A percentile compares a stretch with the other conserved stretches of the same genome.
phyloP scores from a whole-genome alignment of 179 eudicot genomes.

The Corrigiola litoralis region DNA sequence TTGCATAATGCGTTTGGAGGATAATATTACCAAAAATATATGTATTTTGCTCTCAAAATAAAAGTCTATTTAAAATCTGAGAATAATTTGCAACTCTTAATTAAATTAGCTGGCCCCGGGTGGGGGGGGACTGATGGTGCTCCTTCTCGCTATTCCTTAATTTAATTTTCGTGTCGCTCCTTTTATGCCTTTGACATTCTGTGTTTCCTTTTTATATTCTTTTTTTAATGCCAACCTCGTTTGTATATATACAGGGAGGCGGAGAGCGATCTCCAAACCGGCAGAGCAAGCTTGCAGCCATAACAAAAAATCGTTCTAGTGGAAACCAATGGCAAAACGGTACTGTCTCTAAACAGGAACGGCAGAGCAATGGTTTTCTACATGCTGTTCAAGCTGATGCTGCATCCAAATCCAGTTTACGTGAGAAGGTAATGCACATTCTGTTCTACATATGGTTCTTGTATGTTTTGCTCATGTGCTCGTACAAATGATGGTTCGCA shows the following conservation, averaged over 20 bases:
- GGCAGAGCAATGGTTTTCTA: constrained; percentile 54
- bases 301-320: constrained; percentile 36
- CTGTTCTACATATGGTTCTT: constrained; percentile 10
- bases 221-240: background rate
- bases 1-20: too few relatives aligned
- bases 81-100: too few relatives aligned
- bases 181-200: background rate
- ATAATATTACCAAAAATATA: too few relatives aligned
- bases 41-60: too few relatives aligned
- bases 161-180: background rate
- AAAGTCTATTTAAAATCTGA: too few relatives aligned
- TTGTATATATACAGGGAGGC: constrained; percentile 41
- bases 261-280: constrained; percentile 54
- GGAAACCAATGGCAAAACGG: constrained; percentile 66
- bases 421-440: constrained; percentile 58
- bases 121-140: background rate
- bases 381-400: constrained; percentile 31
- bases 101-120: too few relatives aligned
- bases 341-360: constrained; percentile 46
- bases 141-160: background rate
- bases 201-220: background rate
- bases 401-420: constrained; percentile 29
- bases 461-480: background rate
- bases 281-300: constrained; percentile 35
- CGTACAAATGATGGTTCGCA: background rate